phyloP scores from a whole-genome alignment of 345 rosid species.

The Mercurialis annua region DNA sequence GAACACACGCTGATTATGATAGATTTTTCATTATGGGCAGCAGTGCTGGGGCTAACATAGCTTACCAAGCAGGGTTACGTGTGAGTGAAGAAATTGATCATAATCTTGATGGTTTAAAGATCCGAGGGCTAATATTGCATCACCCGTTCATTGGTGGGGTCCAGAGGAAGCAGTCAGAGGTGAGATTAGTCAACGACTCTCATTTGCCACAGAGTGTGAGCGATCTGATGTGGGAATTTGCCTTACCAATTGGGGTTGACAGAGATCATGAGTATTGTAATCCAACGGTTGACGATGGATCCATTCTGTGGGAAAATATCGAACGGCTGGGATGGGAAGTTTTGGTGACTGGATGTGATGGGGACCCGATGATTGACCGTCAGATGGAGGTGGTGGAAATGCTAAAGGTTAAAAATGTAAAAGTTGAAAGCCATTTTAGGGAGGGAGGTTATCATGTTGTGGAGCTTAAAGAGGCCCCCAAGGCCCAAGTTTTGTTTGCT shows the following conservation, averaged over 20 bases:
- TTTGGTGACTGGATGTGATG: conserved; percentile 40
- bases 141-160: conserved; percentile 58
- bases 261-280: conserved; percentile 62
- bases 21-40: conserved; percentile 47
- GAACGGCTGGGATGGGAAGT: conserved; percentile 40
- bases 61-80: conserved; percentile 42
- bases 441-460: conserved; percentile 35
- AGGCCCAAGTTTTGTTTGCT: conserved; percentile 19
- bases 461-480: conserved; percentile 30
- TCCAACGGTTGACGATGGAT: conserved; percentile 39
- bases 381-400: conserved; percentile 34
- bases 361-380: conserved; percentile 49
- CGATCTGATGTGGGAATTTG: conserved; percentile 44
- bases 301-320: conserved; percentile 21
- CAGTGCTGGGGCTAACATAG: conserved; percentile 56
- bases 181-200: conserved; percentile 27
- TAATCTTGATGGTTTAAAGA: conserved; percentile 39
- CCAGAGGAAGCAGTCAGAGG: conserved; percentile 46
- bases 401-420: conserved; percentile 37
- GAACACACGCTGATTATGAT: conserved; percentile 31
- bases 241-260: conserved; percentile 47
- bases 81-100: conserved; percentile 5
- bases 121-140: conserved; percentile 59
- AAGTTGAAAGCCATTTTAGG: conserved; percentile 28
- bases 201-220: conserved; percentile 23